Evolutionary conservation across 345 rosid genomes (phyloP).

Genomic region (Sapria himalayana): DNA sequence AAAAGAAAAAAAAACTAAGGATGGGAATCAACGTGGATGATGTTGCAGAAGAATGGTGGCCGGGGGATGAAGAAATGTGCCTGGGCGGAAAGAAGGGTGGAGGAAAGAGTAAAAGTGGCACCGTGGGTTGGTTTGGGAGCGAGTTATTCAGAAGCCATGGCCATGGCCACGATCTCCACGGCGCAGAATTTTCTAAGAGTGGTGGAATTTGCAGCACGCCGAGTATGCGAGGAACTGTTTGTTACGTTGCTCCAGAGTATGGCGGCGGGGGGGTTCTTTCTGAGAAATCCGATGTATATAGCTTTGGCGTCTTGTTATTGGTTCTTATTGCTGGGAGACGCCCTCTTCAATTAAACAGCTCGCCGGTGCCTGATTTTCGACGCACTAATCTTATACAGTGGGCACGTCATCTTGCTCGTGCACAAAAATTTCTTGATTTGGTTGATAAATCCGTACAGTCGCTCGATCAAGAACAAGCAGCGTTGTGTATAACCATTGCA

Average conservation of each 20-base stretch:
- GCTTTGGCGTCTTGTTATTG: slow-evolving; percentile 55
- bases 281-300: slow-evolving; percentile 78
- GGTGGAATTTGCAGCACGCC: slow-evolving; percentile 76
- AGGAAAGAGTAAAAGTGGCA: slow-evolving; percentile 35
- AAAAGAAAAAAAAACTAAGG: slow-evolving; percentile 24
- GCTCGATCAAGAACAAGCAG: slow-evolving; percentile 51
- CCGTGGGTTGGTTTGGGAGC: slow-evolving; percentile 68
- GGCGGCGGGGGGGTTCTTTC: slow-evolving; percentile 55
- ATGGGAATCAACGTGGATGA: slow-evolving; percentile 16
- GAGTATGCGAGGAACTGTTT: slow-evolving; percentile 92
- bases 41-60: slow-evolving; percentile 42
- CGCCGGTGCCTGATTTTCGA: slow-evolving; percentile 58
- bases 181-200: slow-evolving; percentile 58
- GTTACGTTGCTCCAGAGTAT: slow-evolving; percentile 81
- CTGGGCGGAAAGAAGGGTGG: slow-evolving; percentile 27
- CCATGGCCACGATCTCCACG: slow-evolving; percentile 42
- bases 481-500: slow-evolving; percentile 62
- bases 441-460: slow-evolving; percentile 38
- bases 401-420: slow-evolving; percentile 63
- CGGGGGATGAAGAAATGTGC: slow-evolving; percentile 27
- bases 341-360: slow-evolving; percentile 57
- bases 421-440: slow-evolving; percentile 56
- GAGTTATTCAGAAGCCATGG: slow-evolving; percentile 35
- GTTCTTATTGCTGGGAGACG: slow-evolving; percentile 77
- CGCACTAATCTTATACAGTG: slow-evolving; percentile 80